phyloP scores from a whole-genome alignment of 108 stramenopile species.

The Nitzschia palea region DNA sequence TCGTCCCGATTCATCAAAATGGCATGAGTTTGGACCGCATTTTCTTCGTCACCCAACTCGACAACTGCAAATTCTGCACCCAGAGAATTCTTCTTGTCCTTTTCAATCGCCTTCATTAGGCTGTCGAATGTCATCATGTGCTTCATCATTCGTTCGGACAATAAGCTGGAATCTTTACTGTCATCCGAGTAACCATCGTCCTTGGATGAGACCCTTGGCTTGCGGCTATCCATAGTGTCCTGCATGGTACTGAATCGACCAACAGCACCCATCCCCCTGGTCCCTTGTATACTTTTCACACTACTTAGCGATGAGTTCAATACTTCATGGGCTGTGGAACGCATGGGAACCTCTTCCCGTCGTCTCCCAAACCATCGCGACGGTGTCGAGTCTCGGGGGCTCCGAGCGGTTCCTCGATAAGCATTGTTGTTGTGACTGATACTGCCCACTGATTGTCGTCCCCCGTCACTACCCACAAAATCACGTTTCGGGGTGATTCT shows the following conservation, averaged over 20 bases:
- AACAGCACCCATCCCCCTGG: too few species aligned
- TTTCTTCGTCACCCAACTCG: constrained; percentile 16
- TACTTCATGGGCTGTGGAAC: too few species aligned
- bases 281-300: too few species aligned
- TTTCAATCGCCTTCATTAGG: constrained; percentile 14
- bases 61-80: constrained; percentile 17
- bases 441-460: too few species aligned
- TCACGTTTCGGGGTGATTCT: not conserved
- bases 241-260: too few species aligned
- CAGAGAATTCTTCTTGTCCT: not conserved
- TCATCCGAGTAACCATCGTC: too few species aligned
- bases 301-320: too few species aligned
- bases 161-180: not conserved
- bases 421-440: too few species aligned
- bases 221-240: too few species aligned
- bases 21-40: not conserved
- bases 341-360: constrained; percentile 6
- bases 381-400: constrained; percentile 1
- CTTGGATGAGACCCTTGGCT: too few species aligned
- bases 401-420: too few species aligned
- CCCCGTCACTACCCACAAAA: not conserved
- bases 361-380: constrained; percentile 13
- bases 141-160: constrained; percentile 9
- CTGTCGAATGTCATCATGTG: constrained; percentile 15
- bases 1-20: not conserved